These are phyloP conservation scores for Boletus eberwhitei DNA, from an alignment of 768 basidiomycete species.

Conservation along the genomic window DNA sequence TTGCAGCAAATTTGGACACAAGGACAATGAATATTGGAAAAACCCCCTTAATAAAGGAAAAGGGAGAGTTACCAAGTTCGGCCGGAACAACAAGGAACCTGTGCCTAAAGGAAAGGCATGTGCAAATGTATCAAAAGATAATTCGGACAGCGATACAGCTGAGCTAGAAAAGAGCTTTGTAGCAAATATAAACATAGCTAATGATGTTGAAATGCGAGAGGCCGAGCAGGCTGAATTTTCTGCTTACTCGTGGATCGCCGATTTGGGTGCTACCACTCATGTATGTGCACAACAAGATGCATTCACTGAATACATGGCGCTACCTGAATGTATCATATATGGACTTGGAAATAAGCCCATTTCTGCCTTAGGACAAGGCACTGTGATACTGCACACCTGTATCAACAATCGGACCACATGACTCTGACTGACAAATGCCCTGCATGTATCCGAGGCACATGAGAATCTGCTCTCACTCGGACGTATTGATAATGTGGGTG, in stretches of 20 bases:
- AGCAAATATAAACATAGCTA: background rate
- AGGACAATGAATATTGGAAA: background rate
- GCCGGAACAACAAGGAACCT: background rate
- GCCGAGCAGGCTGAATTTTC: background rate
- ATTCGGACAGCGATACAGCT: background rate
- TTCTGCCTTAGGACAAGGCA: too few species aligned
- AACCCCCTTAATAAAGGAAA: slow-evolving; percentile 1
- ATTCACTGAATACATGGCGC: background rate
- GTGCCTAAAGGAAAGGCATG: background rate
- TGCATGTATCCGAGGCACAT: too few species aligned
- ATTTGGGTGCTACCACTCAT: background rate
- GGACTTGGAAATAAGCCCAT: too few species aligned
- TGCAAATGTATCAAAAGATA: background rate
- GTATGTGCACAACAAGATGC: background rate
- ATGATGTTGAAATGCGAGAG: too few species aligned
- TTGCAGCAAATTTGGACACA: background rate
- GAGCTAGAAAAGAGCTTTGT: background rate
- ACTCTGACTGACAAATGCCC: too few species aligned
- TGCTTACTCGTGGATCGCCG: slow-evolving; percentile 5
- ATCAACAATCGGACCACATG: too few species aligned
- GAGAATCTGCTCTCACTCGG: too few species aligned
- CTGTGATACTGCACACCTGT: too few species aligned
- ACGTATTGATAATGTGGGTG: too few species aligned
- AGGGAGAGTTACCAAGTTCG: background rate
- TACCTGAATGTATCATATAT: too few species aligned